phyloP scores from a whole-genome alignment of 371 early-diverging fungal genomes.

The Mucor sp. region DNA sequence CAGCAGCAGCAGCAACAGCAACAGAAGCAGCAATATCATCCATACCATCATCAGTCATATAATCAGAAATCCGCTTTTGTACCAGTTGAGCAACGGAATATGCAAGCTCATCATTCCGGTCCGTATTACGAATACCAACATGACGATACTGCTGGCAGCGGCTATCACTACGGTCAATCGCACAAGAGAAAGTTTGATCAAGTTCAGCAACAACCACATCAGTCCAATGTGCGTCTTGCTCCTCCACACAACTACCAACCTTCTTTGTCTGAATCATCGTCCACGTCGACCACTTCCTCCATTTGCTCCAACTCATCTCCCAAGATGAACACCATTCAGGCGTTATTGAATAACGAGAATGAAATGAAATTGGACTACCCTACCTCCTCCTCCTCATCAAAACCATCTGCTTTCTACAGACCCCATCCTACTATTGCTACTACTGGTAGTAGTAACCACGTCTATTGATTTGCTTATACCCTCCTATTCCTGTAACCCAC shows the following conservation, averaged over 20 bases:
- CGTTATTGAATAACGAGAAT: conserved; percentile 32
- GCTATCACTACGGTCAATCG: conserved; percentile 3
- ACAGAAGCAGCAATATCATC: neutral
- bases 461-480: conserved; percentile 12
- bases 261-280: conserved; percentile 28
- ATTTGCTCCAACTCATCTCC: conserved; percentile 23
- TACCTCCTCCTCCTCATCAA: neutral
- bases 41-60: conserved; percentile 1
- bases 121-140: conserved; percentile 14
- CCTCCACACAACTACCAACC: conserved; percentile 23
- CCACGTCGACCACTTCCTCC: conserved; percentile 33
- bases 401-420: conserved; percentile 23
- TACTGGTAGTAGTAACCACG: neutral
- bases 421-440: conserved; percentile 11
- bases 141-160: neutral
- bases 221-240: conserved; percentile 13
- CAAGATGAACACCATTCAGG: conserved; percentile 33
- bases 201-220: neutral
- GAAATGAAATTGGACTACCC: neutral
- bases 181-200: neutral
- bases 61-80: conserved; percentile 10
- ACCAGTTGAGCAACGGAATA: conserved; percentile 15
- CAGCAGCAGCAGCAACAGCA: conserved; percentile 3
- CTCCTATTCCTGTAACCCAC: neutral
- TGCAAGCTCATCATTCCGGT: conserved; percentile 26